Conservation (phyloP, 257 asterid genomes). For the Solanum tarijense region DNA sequence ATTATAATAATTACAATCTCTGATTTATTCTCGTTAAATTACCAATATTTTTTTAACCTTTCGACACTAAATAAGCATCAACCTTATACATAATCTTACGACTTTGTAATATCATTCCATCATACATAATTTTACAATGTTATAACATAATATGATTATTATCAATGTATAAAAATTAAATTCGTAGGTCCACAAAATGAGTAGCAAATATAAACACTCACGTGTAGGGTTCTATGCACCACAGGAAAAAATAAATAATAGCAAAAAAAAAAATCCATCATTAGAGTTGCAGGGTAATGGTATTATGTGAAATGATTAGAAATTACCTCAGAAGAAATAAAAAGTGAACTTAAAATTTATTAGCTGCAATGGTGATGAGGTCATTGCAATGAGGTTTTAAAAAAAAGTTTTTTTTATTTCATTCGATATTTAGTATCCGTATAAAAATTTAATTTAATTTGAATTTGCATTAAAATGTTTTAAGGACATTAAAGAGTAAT, state of each 20-base stretch:
- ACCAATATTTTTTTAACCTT: too few species aligned
- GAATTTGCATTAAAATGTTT: background rate
- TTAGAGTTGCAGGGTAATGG: conserved; percentile 66
- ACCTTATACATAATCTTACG: too few species aligned
- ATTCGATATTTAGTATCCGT: background rate
- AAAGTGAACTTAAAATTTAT: background rate
- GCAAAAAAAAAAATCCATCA: conserved; percentile 55
- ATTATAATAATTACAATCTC: background rate
- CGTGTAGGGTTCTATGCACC: conserved; percentile 73
- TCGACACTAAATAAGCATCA: too few species aligned
- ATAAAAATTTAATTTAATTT: background rate
- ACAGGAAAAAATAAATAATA: conserved; percentile 25
- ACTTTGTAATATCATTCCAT: too few species aligned
- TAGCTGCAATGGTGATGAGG: conserved; percentile 18
- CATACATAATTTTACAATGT: too few species aligned
- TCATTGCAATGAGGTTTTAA: conserved; percentile 28
- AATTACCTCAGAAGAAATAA: conserved; percentile 29
- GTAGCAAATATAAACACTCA: conserved; percentile 32
- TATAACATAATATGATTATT: background rate
- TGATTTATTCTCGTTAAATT: too few species aligned
- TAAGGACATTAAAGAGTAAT: too few species aligned
- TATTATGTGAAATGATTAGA: conserved; percentile 71
- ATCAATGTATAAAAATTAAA: background rate
- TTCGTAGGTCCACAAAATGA: background rate
- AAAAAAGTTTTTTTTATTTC: background rate